Evolutionary conservation across 2,329 filamentous ascomycete species (phyloP), one percentile per base, ranked within the genome.

Genomic region (Colletotrichum costaricense): DNA sequence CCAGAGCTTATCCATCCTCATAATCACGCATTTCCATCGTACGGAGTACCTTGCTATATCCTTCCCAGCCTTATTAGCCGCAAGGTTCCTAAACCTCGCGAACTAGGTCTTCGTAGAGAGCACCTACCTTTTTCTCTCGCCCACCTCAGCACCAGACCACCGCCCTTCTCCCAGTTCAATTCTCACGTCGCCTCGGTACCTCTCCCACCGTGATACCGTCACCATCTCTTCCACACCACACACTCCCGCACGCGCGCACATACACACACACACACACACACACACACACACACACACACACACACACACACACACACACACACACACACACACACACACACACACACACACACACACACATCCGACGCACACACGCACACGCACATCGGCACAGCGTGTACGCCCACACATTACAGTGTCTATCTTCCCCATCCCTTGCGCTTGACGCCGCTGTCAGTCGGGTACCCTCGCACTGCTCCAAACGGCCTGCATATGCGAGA

Each of bases 401-500:
- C 38, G 16, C 59, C 42, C 38, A 52, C 14, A n/a, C 42, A 30
- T 54, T 57, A 2, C 38, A 19, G 38, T 42, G 19, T 42, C 38
- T 35, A 26, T 55, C 8, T 38, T 22, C 60, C 30, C 35, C 54
- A 26, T 35, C 52, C 52, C 33, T 57, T 42, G 9, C 46, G 52
- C 12, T 42, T 54, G 65, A 35, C 59, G 56, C 63, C 63, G 35
- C 68, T 63, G 30, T 60, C 46, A 66, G 55, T 65, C 60, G 38
- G 66, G 70, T 73, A 60, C 56, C 62, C 57, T 73, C 49, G 71
- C 66, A 63, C 56, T 68, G 33, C 67, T 52, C 68, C 68, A 67
- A 74, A 74, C 68, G 49, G 72, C 72, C 62, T 74, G 72, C 72
- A 72, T 74, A 74, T 74, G 72, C 72, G 67, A 63, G 72, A 74